Evolutionary conservation across 1,284 basidiomycete species (phyloP).

Genomic region (Paramarasmius palmivorus): DNA sequence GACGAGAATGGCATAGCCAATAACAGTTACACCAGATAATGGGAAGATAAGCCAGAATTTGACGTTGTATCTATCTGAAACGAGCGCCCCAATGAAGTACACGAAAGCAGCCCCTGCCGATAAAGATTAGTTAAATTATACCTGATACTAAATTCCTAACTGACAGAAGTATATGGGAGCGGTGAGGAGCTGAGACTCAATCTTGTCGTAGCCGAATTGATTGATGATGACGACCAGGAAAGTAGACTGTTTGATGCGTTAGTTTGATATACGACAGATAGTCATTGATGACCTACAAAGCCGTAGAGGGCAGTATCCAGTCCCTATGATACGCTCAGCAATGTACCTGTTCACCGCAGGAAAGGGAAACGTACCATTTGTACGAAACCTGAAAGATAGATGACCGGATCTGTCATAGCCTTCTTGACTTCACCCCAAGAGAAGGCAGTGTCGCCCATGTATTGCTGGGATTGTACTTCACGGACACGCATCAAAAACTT

Average conservation of each 20-base stretch:
- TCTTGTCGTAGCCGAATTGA: neutral
- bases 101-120: neutral
- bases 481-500: constrained; percentile 1
- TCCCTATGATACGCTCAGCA: neutral
- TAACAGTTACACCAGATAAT: neutral
- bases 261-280: neutral
- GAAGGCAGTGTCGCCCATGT: constrained; percentile 3
- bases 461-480: neutral
- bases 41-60: constrained; percentile 1
- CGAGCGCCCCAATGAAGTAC: constrained; percentile 2
- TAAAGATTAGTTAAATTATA: no score
- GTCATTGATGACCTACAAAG: neutral
- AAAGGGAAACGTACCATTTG: neutral
- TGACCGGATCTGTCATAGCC: neutral
- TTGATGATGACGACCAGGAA: constrained; percentile 4
- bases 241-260: neutral
- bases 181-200: neutral
- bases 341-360: neutral
- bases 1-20: constrained; percentile 1
- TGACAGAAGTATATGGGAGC: constrained; percentile 5
- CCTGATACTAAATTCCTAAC: neutral
- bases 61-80: constrained; percentile 3
- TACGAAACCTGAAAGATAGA: constrained; percentile 1
- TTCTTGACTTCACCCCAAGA: constrained; percentile 1
- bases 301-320: constrained; percentile 2